Evolutionary conservation across 768 basidiomycete species (phyloP), one percentile per base, ranked within the genome.

Genomic region (Coprinellus micaceus): DNA sequence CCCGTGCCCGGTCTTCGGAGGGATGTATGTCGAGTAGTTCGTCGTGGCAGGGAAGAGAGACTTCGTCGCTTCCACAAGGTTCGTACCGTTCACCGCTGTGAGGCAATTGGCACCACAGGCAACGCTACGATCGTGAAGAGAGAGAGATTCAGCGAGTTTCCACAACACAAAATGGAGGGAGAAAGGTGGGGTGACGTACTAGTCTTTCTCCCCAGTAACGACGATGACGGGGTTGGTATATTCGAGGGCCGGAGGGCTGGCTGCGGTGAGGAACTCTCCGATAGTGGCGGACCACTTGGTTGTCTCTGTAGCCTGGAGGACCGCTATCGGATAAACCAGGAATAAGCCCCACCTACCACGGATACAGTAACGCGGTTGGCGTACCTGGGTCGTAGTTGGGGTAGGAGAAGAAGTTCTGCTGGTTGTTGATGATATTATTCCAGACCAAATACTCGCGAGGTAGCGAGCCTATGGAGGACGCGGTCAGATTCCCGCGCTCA

Each of bases 151-250:
- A 44, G 7, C 41, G 21, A 22, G 21, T 44, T 13, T 13, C 7
- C 11, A 22, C 21, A 44, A 44, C 41, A 6, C 10, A 22, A 44
- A 44, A 7, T 22, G 41, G 41, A 19, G 36, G 36, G 17, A 37
- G 36, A 37, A 37, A 17, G 9, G 36, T 17, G 9, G 36, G 9
- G 9, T 9, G 36, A 37, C 36, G 36, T 56, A 66, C 66, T 59
- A 62, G 33, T 64, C 65, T 39, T 57, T 64, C 25, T 66, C 65
- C 22, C 67, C 67, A 21, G 64, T 63, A 13, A 65, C 56, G 24
- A 65, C 60, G 26, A 62, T 57, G 22, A 65, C 49, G 15, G 65
- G 64, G 11, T 61, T 60, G 10, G 62, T 59, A 50, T 63, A 66
- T 22, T 37, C 17, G 36, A 57, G 52, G 9, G 47, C 9, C 5